Evolutionary conservation across 164 flowering plant genomes (phyloP).

Genomic region (Kingdonia uniflora): DNA sequence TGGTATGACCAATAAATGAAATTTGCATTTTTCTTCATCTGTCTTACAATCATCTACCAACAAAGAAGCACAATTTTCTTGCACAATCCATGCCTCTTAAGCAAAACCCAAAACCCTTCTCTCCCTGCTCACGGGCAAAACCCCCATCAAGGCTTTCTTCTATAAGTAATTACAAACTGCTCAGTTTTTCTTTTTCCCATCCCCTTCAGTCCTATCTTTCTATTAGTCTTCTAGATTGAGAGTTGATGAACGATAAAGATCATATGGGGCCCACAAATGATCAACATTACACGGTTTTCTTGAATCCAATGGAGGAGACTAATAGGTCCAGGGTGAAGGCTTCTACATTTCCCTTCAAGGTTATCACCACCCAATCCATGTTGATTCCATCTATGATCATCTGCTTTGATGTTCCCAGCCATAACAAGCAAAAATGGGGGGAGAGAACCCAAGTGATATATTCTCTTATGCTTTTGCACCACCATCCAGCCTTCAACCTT

Average conservation of each 20-base stretch:
- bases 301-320: constrained; percentile 36
- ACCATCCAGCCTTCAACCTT: constrained; percentile 11
- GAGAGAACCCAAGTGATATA: constrained; percentile 46
- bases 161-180: too few species aligned
- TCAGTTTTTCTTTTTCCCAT: too few species aligned
- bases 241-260: constrained; percentile 2
- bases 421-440: constrained; percentile 54
- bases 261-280: constrained; percentile 4
- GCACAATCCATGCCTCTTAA: too few species aligned
- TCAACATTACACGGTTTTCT: constrained; percentile 4
- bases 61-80: too few species aligned
- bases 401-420: constrained; percentile 41
- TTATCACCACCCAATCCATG: constrained; percentile 63
- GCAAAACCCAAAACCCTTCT: too few species aligned
- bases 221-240: constrained; percentile 1
- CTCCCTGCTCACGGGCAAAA: too few species aligned
- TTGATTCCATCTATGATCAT: constrained; percentile 57
- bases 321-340: constrained; percentile 51
- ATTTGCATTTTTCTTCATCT: too few species aligned
- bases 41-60: too few species aligned
- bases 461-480: constrained; percentile 25
- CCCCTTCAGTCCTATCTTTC: background rate
- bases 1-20: too few species aligned
- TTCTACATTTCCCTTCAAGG: constrained; percentile 39
- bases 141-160: too few species aligned